Conservation (phyloP, 1,139 yeast genomes). For the Candida mesenterica region DNA sequence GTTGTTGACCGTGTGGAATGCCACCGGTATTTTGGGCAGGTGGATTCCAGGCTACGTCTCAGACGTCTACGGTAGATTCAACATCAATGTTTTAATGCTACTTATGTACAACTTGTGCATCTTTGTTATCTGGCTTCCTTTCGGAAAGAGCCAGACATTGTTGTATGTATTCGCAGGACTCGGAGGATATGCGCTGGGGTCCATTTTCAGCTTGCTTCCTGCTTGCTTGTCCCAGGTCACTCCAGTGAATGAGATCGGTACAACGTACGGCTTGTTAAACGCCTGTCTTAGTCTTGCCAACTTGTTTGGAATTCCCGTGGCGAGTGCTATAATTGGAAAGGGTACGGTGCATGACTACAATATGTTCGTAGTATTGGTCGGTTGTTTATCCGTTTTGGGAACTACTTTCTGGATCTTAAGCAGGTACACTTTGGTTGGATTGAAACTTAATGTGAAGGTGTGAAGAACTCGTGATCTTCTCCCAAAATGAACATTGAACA, state of each 20-base stretch:
- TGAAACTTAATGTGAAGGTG: constrained; percentile 10
- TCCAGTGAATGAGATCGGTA: constrained; percentile 30
- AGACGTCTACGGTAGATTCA: constrained; percentile 32
- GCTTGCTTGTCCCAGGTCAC: constrained; percentile 31
- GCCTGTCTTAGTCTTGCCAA: constrained; percentile 29
- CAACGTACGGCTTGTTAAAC: constrained; percentile 31
- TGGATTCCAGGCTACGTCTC: constrained; percentile 29
- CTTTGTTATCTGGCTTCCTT: constrained; percentile 27
- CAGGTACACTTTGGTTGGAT: constrained; percentile 12
- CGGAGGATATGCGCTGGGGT: constrained; percentile 33
- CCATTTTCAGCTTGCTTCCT: constrained; percentile 30
- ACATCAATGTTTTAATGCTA: constrained; percentile 24
- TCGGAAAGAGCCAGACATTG: constrained; percentile 26
- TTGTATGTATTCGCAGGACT: constrained; percentile 26
- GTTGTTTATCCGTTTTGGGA: constrained; percentile 25
- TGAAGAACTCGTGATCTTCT: too few species aligned
- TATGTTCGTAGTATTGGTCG: constrained; percentile 24
- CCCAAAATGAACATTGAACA: too few species aligned
- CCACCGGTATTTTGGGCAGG: constrained; percentile 30
- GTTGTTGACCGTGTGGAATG: constrained; percentile 28
- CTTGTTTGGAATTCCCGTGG: constrained; percentile 35
- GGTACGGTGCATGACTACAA: constrained; percentile 30
- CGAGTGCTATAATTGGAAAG: constrained; percentile 37
- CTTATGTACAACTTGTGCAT: constrained; percentile 21
- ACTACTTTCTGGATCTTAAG: constrained; percentile 12